These are phyloP conservation scores for Casaregolazyma suthepensis DNA, from an alignment of 1,139 yeast genomes.

Conservation along the genomic window DNA sequence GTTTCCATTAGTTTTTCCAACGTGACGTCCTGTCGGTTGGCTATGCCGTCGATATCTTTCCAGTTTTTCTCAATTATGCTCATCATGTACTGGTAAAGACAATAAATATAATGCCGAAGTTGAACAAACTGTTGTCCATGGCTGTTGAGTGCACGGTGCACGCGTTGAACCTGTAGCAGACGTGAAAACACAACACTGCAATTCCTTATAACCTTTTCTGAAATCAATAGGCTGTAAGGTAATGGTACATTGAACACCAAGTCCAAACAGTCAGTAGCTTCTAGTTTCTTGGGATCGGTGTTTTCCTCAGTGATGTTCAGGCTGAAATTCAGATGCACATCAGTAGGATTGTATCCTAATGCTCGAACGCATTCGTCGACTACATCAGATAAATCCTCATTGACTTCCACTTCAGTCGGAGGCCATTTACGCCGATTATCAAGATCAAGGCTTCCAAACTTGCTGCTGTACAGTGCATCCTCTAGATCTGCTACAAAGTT, in stretches of 20 bases:
- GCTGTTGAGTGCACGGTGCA: conserved; percentile 12
- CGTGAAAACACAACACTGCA: conserved; percentile 14
- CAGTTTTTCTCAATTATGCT: conserved; percentile 9
- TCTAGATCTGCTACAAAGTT: conserved; percentile 15
- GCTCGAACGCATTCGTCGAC: conserved; percentile 13
- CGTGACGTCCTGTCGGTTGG: not conserved
- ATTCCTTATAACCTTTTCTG: conserved; percentile 8
- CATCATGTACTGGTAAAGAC: conserved; percentile 6
- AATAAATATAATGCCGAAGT: conserved; percentile 15
- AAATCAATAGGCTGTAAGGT: conserved; percentile 18
- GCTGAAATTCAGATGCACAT: conserved; percentile 19
- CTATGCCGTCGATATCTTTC: conserved; percentile 4
- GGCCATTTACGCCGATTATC: conserved; percentile 17
- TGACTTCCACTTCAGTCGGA: conserved; percentile 17
- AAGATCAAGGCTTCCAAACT: conserved; percentile 12
- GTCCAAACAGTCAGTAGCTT: conserved; percentile 2
- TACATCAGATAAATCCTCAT: conserved; percentile 14
- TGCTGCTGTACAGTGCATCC: conserved; percentile 16
- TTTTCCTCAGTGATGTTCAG: not conserved
- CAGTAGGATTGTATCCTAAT: conserved; percentile 8
- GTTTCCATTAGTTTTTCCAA: conserved; percentile 7
- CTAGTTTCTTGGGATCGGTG: not conserved
- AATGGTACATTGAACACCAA: conserved; percentile 19
- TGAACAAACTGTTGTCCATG: conserved; percentile 7
- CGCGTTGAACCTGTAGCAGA: conserved; percentile 14